Base-by-base conservation (phyloP, 371 early-diverging fungal species). In the Rhizopus microsporus region DNA sequence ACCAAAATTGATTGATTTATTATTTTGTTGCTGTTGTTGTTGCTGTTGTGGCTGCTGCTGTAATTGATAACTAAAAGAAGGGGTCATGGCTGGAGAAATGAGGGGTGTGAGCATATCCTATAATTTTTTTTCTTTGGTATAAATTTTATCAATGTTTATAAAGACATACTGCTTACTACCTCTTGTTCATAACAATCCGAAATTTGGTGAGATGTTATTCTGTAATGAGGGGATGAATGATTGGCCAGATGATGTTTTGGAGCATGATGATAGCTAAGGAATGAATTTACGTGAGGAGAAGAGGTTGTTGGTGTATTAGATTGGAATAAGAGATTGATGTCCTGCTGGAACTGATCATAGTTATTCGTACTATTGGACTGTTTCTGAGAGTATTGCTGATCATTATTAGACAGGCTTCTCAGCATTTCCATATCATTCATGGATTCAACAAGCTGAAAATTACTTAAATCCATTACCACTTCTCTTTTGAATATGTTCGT, bases 11-110 rank as follows among this genome's bases (percentile, higher is more conserved):
- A 46, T 52, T 44, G 23, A 57, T 38, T 16, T 66, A 63, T 13
- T 75, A 23, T 31, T 66, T 74, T 67, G 40, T 62, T 67, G 47
- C 66, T 68, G 68, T 35, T 39, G 56, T 15, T 52, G 56, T 31
- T 66, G 57, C 42, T 68, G 64, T 74, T 67, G 40, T 62, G 67
- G 47, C 66, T 68, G 68, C 43, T 39, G 56, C 23, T 52, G 56
- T 5, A 60, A 72, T 70, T 51, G 59, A 30, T 61, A 63, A 31
- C 47, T 48, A 33, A 63, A 67, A 15, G 83, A 83, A 31, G 87
- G 87, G 10, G 84, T 87, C 75, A 82, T 82, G 17, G 83, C 84
- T 10, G 87, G 87, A 7, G 87, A 87, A 45, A 87, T 80, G 44
- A 87, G 67, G 6, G 87, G 87, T 8, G 85, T 83, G 30, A 77